Evolutionary conservation across 2,329 filamentous ascomycete species (phyloP), one percentile per base, ranked within the genome.

Genomic region (Metarhizium robertsii): DNA sequence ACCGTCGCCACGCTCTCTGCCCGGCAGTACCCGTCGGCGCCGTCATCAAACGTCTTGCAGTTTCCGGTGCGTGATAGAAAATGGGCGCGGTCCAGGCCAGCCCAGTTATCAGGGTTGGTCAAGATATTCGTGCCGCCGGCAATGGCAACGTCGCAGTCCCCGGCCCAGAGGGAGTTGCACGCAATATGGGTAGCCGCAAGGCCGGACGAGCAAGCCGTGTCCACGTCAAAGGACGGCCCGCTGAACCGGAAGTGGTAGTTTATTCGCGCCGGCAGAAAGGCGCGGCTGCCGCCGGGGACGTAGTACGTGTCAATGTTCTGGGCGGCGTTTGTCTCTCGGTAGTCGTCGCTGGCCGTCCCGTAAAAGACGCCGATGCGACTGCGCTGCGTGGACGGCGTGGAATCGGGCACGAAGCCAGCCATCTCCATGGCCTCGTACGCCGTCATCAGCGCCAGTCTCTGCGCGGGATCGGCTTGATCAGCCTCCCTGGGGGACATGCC

Each of bases 21-120:
- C 66, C 89, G 84, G 71, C 88, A 92, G 70, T 92, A 92, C 2
- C 89, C 89, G 69, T 92, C 87, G 2, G 89, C 89, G 43, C 79
- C 82, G 60, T 90, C 85, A 68, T 92, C 88, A 65, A 90, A 94
- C 0, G 88, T 90, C 65, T 90, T 88, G 86, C 68, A 62, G 8
- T n/a, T 13, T 1, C 45, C 32, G 32, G 32, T 34, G 58, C 66
- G 50, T 60, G 86, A 38, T 86, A 92, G 73, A 71, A 92, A 92
- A 63, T 90, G 86, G 13, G 87, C 88, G 61, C 86, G 83, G 65
- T 84, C 87, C 5, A 92, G 75, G 61, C 86, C 87, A 11, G 85
- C 79, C 71, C 89, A 90, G 74, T 88, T 88, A 67, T 92, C 88
- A 0, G 88, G 86, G 71, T 90, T 90, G 53, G 87, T 90, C 71